Percentiles rank a stretch among this genome's conserved stretches.
These are phyloP conservation scores for Trypanosoma vivax DNA, from an alignment of 208 protist genomes.

Conservation along the genomic window DNA sequence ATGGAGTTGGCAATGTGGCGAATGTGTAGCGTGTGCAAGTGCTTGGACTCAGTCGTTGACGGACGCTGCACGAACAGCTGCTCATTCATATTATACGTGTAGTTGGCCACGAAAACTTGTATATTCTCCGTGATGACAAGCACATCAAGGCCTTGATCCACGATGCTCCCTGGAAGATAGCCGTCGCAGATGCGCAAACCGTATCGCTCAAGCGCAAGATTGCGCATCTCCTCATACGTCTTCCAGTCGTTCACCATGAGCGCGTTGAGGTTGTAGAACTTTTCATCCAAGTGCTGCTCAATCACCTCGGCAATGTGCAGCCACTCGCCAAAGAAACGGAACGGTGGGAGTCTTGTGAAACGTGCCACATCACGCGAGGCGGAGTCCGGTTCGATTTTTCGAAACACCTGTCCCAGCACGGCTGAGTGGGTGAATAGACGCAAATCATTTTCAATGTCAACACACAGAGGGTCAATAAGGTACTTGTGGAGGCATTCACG, in stretches of 20 bases:
- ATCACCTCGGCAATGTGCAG: conserved; percentile 73
- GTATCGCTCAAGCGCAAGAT: conserved; percentile 89
- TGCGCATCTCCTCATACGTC: conserved; percentile 95
- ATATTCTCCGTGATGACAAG: conserved; percentile 97
- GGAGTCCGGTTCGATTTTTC: conserved; percentile 3
- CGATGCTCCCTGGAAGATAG: conserved; percentile 88
- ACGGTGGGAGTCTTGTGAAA: conserved; percentile 74
- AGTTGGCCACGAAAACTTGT: conserved; percentile 94
- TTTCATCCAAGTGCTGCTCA: conserved; percentile 89
- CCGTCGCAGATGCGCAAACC: conserved; percentile 83
- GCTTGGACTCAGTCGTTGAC: conserved; percentile 72
- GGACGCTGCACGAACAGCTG: conserved; percentile 94
- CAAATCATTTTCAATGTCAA: conserved; percentile 92
- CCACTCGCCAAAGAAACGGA: conserved; percentile 80
- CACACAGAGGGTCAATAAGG: conserved; percentile 67
- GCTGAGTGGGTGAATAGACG: conserved; percentile 88
- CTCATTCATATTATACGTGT: conserved; percentile 97
- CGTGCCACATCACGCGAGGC: conserved; percentile 45
- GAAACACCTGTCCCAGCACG: conserved; percentile 44
- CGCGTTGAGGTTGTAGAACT: conserved; percentile 97
- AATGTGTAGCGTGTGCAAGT: conserved; percentile 94
- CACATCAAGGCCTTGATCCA: conserved; percentile 95
- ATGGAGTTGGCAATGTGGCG: conserved; percentile 96
- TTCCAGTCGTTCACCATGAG: conserved; percentile 93
- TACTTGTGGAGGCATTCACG: conserved; percentile 35